Base-by-base conservation (phyloP, 495 filamentous ascomycete genomes). In the Chaetomium cochliodes region DNA sequence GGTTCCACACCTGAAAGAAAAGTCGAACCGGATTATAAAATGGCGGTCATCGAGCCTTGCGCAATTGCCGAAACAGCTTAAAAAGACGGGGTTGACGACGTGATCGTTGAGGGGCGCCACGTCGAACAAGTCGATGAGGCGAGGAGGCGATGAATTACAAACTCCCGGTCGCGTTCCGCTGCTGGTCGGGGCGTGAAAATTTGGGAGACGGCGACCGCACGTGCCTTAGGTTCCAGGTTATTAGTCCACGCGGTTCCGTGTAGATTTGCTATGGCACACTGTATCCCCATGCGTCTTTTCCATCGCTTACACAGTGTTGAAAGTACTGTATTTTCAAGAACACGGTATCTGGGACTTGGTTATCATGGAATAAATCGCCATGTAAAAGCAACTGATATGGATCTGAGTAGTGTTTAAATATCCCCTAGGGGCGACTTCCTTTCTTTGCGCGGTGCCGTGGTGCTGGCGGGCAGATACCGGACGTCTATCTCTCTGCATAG, bases 31-130 rank as follows among this genome's bases (percentile, higher is more conserved):
- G 57, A 9, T 56, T 53, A 51, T 8, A 16, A 47, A 54, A 39
- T 50, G 18, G 60, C 30, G 52, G 28, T 62, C 69, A 71, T 71
- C 26, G 66, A 62, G 30, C 8, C 23, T 3, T 62, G 33, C 6
- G 30, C 41, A n/a, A 52, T 33, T 22, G 13, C 23, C 53, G 20
- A n/a, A 37, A 49, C 52, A 22, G 3, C 37, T 57, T 47, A 15
- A 33, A 37, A 18, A 53, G 7, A 44, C 12, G 51, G 15, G 6
- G 8, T 0, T 2, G 3, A 30, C n/a, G 18, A 39, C 53, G 28
- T 2, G 33, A 46, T 26, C 2, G 20, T 3, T 18, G 42, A 49
- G 28, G 6, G 51, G 26, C 22, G 53, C 18, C 53, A 33, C 53
- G 53, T 56, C n/a, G 30, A 26, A 22, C 30, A n/a, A 56, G 53